phyloP scores from a whole-genome alignment of 495 filamentous ascomycete genomes.

The Corynascus novoguineensis region DNA sequence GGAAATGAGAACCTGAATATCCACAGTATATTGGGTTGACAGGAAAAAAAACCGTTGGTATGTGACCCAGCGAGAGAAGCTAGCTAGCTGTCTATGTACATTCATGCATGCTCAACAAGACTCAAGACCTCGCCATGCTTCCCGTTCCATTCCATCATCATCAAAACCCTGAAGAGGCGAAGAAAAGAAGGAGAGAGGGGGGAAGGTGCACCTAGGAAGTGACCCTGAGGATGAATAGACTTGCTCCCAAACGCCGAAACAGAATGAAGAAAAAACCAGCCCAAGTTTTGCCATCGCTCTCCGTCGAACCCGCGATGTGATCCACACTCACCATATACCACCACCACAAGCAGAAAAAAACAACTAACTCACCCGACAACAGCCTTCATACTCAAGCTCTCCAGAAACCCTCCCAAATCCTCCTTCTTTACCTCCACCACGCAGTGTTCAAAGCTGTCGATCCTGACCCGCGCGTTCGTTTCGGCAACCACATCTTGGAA shows the following conservation, averaged over 20 bases:
- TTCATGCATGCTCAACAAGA: neutral
- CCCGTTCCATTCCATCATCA: neutral
- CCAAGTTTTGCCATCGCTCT: neutral
- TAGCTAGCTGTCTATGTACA: neutral
- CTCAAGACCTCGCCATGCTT: constrained; percentile 10
- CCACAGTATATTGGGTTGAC: no score
- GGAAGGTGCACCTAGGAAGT: neutral
- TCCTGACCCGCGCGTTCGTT: constrained; percentile 82
- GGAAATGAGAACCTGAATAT: no score
- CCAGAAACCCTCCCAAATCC: constrained; percentile 85
- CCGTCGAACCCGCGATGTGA: neutral
- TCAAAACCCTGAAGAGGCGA: neutral
- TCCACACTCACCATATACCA: neutral
- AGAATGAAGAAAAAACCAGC: neutral
- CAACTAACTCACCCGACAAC: constrained; percentile 64
- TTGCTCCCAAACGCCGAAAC: neutral
- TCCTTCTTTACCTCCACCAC: constrained; percentile 97
- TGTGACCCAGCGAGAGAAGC: neutral
- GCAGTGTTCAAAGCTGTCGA: constrained; percentile 95
- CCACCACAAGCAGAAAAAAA: neutral
- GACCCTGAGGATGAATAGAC: no score
- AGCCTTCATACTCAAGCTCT: constrained; percentile 83
- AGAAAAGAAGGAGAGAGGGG: neutral
- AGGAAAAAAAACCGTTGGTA: neutral
- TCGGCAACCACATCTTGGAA: constrained; percentile 94